phyloP scores from a whole-genome alignment of 2,329 filamentous ascomycete species.

The Arthrocladium fulminans region DNA sequence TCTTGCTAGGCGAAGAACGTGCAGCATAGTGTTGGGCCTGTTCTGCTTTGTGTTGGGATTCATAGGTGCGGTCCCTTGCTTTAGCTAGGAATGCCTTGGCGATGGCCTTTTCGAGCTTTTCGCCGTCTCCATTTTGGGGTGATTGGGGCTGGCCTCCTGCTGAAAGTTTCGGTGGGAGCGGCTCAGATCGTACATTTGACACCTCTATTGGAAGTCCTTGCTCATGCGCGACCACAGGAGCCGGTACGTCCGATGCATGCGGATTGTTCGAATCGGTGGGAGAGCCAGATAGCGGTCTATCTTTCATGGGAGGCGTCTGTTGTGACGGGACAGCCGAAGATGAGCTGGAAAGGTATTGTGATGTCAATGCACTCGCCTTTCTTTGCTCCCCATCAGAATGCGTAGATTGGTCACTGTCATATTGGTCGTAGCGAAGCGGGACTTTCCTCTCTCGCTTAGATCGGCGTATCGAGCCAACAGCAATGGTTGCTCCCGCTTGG shows the following conservation, averaged over 20 bases:
- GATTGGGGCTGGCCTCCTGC: neutral
- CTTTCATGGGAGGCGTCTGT: neutral
- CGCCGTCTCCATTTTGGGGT: neutral
- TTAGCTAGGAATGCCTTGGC: conserved; percentile 1
- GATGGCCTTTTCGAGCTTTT: neutral
- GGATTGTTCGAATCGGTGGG: neutral
- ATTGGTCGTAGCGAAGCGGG: neutral
- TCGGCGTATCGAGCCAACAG: conserved; percentile 2
- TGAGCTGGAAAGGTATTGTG: neutral
- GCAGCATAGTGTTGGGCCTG: neutral
- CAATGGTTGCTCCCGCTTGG: neutral
- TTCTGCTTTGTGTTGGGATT: neutral
- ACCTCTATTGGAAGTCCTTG: neutral
- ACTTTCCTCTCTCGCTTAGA: neutral
- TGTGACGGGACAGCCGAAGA: neutral
- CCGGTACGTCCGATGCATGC: neutral
- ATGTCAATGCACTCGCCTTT: neutral
- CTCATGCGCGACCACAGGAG: neutral
- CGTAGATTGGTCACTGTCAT: neutral
- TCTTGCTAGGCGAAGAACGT: neutral
- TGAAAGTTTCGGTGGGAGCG: neutral
- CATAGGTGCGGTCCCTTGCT: neutral
- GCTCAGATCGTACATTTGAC: neutral
- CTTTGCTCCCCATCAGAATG: neutral
- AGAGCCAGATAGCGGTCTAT: too few relatives aligned